Conservation (phyloP, 805 yeast species). For the Saturnispora saitoi region DNA sequence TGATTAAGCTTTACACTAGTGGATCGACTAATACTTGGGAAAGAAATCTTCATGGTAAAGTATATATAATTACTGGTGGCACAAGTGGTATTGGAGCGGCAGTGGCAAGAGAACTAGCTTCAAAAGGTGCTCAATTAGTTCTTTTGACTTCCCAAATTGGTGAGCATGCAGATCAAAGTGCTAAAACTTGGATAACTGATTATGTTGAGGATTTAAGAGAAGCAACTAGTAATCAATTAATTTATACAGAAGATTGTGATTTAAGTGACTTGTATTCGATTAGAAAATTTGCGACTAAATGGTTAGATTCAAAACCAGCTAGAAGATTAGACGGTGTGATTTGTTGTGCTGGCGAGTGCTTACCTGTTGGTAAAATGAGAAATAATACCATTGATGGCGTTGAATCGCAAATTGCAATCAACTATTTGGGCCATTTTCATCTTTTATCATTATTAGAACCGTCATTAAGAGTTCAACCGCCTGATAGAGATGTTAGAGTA, state of each 20-base stretch:
- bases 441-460: slow-evolving; percentile 76
- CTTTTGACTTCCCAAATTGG: slow-evolving; percentile 48
- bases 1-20: slow-evolving; percentile 62
- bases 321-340: slow-evolving; percentile 84
- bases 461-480: slow-evolving; percentile 78
- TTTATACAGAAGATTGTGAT: slow-evolving; percentile 90
- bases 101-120: slow-evolving; percentile 65
- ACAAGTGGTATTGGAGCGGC: slow-evolving; percentile 85
- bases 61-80: slow-evolving; percentile 81
- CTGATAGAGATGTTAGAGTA: slow-evolving; percentile 88
- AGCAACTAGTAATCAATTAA: slow-evolving; percentile 56
- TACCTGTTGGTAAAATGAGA: slow-evolving; percentile 63
- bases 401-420: slow-evolving; percentile 76
- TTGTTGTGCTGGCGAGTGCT: slow-evolving; percentile 77
- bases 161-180: slow-evolving; percentile 37
- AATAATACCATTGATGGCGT: slow-evolving; percentile 71
- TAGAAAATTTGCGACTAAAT: slow-evolving; percentile 83
- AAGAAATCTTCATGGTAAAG: slow-evolving; percentile 85
- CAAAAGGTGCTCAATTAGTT: slow-evolving; percentile 78
- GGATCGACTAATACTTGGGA: slow-evolving; percentile 89
- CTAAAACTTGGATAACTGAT: slow-evolving; percentile 58
- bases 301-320: slow-evolving; percentile 89
- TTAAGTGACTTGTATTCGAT: slow-evolving; percentile 63
- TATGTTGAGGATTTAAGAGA: slow-evolving; percentile 71
- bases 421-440: slow-evolving; percentile 76